A percentile compares a stretch with the other conserved stretches of the same genome.
Conservation (phyloP, 139 green algal genomes). For the Nannochloris sp. region DNA sequence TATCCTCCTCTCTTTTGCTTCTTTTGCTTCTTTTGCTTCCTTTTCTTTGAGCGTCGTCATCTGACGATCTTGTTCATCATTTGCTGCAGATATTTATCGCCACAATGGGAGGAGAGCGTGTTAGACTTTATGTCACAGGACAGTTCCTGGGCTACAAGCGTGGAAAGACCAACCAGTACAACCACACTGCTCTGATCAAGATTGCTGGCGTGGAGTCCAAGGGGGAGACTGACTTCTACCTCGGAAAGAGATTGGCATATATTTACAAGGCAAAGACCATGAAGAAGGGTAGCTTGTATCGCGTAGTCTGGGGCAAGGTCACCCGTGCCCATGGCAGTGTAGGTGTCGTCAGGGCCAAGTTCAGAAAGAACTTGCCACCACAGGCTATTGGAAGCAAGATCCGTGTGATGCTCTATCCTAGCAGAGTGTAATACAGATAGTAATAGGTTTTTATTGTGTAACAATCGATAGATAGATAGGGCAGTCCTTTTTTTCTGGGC, state of each 20-base stretch:
- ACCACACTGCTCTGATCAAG: slow-evolving; percentile 85
- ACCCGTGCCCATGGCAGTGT: slow-evolving; percentile 81
- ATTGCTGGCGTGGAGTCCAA: slow-evolving; percentile 82
- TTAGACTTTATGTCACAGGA: slow-evolving; percentile 58
- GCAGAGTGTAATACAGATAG: slow-evolving; percentile 44
- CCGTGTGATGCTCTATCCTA: slow-evolving; percentile 85
- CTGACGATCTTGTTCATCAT: no score
- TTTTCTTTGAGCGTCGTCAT: no score
- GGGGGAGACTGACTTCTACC: slow-evolving; percentile 89
- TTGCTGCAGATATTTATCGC: background rate
- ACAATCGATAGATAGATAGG: no score
- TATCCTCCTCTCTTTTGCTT: no score
- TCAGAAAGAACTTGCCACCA: slow-evolving; percentile 90
- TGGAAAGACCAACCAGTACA: slow-evolving; percentile 73
- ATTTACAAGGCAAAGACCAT: slow-evolving; percentile 98
- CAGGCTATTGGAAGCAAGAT: slow-evolving; percentile 61
- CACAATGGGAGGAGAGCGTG: slow-evolving; percentile 20
- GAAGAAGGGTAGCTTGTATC: slow-evolving; percentile 86
- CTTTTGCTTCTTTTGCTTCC: no score
- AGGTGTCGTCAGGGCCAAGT: slow-evolving; percentile 88
- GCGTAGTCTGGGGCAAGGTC: slow-evolving; percentile 93
- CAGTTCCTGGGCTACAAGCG: slow-evolving; percentile 65
- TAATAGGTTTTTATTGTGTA: background rate
- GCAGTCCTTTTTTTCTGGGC: no score
- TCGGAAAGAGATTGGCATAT: slow-evolving; percentile 96